Conservation (phyloP, 768 basidiomycete species). For the Mrakia hoshinonis region DNA sequence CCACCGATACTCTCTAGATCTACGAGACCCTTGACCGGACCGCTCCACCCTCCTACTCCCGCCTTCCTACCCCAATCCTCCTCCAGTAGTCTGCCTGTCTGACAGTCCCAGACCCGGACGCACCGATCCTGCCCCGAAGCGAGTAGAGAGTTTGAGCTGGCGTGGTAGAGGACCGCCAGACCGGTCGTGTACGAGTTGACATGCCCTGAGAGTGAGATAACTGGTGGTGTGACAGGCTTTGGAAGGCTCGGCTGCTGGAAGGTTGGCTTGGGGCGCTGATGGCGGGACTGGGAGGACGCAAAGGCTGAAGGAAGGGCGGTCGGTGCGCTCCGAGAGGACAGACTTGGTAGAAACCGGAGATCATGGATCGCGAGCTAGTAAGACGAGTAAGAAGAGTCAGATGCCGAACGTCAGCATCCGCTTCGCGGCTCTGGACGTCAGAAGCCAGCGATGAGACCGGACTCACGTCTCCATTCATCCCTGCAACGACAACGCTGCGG, state of each 20-base stretch:
- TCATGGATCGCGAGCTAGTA: constrained; percentile 21
- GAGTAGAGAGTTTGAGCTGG: constrained; percentile 7
- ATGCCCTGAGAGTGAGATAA: constrained; percentile 5
- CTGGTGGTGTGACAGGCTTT: background rate
- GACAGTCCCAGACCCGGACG: constrained; percentile 20
- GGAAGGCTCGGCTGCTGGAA: background rate
- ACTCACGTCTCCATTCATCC: constrained; percentile 26
- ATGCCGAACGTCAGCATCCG: background rate
- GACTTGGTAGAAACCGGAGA: constrained; percentile 11
- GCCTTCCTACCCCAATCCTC: background rate
- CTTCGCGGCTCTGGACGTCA: background rate
- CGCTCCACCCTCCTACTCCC: background rate
- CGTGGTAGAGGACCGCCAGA: constrained; percentile 13
- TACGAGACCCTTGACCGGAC: background rate
- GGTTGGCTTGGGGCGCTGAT: background rate
- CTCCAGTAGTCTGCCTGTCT: constrained; percentile 5
- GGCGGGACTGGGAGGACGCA: background rate
- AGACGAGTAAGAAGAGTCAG: background rate
- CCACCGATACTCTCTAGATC: no score
- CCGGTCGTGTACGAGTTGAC: constrained; percentile 26
- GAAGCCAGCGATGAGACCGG: background rate
- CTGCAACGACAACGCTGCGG: background rate
- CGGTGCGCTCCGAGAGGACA: background rate
- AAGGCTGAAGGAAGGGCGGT: background rate
- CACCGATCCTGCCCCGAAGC: constrained; percentile 19